phyloP scores from a whole-genome alignment of 2,329 filamentous ascomycete species.

The Colletotrichum musae region DNA sequence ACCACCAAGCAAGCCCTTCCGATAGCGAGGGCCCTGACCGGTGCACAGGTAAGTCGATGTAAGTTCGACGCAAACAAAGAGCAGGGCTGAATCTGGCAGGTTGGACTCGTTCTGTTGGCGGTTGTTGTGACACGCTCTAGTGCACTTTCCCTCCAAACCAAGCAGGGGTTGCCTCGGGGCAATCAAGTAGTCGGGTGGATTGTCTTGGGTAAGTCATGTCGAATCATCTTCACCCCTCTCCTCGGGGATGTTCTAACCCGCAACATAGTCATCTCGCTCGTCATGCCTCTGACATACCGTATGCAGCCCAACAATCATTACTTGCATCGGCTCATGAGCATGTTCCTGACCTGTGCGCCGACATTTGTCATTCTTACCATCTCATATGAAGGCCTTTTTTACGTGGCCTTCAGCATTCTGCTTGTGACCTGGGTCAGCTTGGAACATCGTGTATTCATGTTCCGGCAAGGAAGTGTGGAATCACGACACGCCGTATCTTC shows the following conservation, averaged over 20 bases:
- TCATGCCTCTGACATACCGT: conserved; percentile 86
- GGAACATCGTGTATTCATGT: conserved; percentile 77
- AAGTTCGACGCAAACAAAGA: conserved; percentile 1
- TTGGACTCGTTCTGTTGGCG: conserved; percentile 84
- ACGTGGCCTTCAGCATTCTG: conserved; percentile 87
- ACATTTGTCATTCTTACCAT: conserved; percentile 97
- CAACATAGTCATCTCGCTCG: conserved; percentile 76
- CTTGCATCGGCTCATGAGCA: conserved; percentile 87
- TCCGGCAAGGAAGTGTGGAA: conserved; percentile 4
- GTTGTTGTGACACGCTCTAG: conserved; percentile 91
- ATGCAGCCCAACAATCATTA: conserved; percentile 88
- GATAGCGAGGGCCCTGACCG: conserved; percentile 73
- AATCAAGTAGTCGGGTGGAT: conserved; percentile 91
- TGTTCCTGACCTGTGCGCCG: conserved; percentile 94
- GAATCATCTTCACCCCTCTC: background rate
- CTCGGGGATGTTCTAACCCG: conserved; percentile 12
- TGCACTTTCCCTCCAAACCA: conserved; percentile 86
- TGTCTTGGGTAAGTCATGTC: conserved; percentile 73
- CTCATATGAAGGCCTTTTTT: conserved; percentile 97
- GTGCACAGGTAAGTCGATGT: conserved; percentile 69
- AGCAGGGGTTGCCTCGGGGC: conserved; percentile 85
- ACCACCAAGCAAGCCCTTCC: conserved; percentile 37
- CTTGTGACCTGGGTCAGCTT: conserved; percentile 92
- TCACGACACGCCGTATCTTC: background rate
- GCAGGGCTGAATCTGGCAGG: conserved; percentile 53